Conservation (phyloP, 192 early-diverging fungal species). For the Entomortierella beljakovae region DNA sequence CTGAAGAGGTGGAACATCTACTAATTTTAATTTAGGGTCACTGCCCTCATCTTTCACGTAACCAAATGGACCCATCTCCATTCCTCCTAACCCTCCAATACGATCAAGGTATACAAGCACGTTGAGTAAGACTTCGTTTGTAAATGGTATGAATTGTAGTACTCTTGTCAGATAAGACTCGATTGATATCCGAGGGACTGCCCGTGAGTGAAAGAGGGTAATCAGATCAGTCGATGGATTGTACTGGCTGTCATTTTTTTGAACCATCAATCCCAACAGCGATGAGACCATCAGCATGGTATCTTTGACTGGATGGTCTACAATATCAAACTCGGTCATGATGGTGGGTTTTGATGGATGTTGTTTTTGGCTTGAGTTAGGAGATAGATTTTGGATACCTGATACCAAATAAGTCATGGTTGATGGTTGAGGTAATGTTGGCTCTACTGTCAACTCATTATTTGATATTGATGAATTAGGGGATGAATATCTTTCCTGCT, state of each 20-base stretch:
- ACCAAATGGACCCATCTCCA: conserved; percentile 20
- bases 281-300: conserved; percentile 61
- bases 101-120: conserved; percentile 80
- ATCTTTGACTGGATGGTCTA: conserved; percentile 52
- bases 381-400: not conserved
- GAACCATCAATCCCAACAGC: conserved; percentile 58
- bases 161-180: conserved; percentile 73
- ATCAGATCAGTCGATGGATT: conserved; percentile 45
- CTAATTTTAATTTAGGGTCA: not conserved
- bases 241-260: conserved; percentile 56
- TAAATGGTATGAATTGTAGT: conserved; percentile 73
- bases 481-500: not conserved
- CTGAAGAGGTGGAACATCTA: not conserved
- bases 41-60: not conserved
- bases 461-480: not conserved
- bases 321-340: conserved; percentile 53
- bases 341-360: not conserved
- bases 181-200: conserved; percentile 73
- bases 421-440: not conserved
- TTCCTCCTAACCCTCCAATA: conserved; percentile 58
- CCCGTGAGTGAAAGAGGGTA: conserved; percentile 78
- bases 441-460: not conserved
- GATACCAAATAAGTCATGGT: not conserved
- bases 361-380: not conserved
- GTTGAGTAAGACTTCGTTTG: conserved; percentile 75